Evolutionary conservation across 257 asterid genomes (phyloP), one percentile per base, ranked within the genome.

Genomic region (Apocynum venetum): DNA sequence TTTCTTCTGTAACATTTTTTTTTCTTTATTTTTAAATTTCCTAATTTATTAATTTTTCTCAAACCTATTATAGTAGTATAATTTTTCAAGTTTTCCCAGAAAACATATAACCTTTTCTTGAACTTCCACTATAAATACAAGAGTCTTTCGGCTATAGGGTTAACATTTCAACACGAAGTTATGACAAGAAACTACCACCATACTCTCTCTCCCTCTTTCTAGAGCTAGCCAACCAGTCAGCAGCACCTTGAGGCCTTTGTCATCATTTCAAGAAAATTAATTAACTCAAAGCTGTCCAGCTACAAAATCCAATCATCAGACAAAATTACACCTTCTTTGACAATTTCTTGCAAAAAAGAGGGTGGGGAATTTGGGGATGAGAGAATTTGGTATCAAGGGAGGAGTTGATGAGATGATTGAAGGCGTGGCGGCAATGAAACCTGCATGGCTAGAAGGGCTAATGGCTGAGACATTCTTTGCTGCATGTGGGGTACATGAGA

Each of bases 381-480:
- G 77, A 73, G 80, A 76, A 73, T 69, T 57, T 25, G 53, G 60
- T 53, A 55, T 7, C 46, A 57, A 74, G 79, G 78, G 49, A 51
- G 31, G 76, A 75, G 76, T 70, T 44, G 46, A 38, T 9, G 65
- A 71, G 48, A 51, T 9, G 78, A 78, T 40, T 19, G 84, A 2
- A 78, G 76, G 6, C 73, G 40, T 13, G 82, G 74, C 8, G 80
- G 74, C 6, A 81, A 61, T 63, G 86, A 67, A 77, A 67, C 98
- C 97, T 90, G 97, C 96, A 91, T 93, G 98, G 98, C 90, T 93
- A 9, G 79, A 88, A 83, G 91, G 93, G 46, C 79, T 93, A 65
- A 84, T 86, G 90, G 84, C 87, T 78, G 96, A 93, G 78, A 86
- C 91, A 57, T 93, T 91, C 91, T 93, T 93, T 68, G 88, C 79